Conservation (phyloP, 768 basidiomycete species). For the Saitozyma sp. region DNA sequence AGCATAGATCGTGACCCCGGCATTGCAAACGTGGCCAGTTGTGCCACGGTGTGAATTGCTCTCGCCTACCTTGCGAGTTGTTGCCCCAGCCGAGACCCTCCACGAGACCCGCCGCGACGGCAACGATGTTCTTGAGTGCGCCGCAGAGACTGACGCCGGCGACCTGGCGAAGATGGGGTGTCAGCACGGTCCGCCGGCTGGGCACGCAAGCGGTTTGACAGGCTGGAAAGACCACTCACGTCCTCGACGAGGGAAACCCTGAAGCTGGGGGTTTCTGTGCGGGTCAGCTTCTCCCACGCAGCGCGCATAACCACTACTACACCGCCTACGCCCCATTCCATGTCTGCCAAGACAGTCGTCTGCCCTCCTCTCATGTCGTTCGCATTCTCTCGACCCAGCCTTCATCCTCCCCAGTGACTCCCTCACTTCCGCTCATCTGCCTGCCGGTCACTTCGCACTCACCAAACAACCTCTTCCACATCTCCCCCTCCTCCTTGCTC, state of each 20-base stretch:
- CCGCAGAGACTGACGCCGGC: constrained; percentile 57
- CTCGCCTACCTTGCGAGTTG: constrained; percentile 53
- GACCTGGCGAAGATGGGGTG: constrained; percentile 26
- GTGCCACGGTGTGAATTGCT: neutral
- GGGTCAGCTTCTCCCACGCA: constrained; percentile 3
- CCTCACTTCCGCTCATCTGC: neutral
- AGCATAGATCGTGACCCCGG: neutral
- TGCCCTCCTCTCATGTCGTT: neutral
- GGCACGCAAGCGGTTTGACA: neutral
- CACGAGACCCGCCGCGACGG: constrained; percentile 56
- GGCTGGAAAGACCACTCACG: constrained; percentile 31
- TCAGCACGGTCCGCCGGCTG: no score
- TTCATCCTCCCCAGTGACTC: neutral
- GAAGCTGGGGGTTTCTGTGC: constrained; percentile 51
- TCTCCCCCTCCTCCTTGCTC: constrained; percentile 53
- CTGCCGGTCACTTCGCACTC: constrained; percentile 28
- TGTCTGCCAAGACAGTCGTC: neutral
- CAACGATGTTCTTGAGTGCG: constrained; percentile 58
- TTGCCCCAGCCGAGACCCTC: constrained; percentile 57
- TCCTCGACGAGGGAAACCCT: constrained; percentile 55
- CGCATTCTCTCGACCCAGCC: no score
- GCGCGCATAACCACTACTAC: no score
- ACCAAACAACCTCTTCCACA: constrained; percentile 56
- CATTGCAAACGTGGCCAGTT: no score
- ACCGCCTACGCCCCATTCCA: neutral